These are phyloP conservation scores for Cercospora sp. DNA, from an alignment of 2,329 filamentous ascomycete genomes.

Conservation along the genomic window DNA sequence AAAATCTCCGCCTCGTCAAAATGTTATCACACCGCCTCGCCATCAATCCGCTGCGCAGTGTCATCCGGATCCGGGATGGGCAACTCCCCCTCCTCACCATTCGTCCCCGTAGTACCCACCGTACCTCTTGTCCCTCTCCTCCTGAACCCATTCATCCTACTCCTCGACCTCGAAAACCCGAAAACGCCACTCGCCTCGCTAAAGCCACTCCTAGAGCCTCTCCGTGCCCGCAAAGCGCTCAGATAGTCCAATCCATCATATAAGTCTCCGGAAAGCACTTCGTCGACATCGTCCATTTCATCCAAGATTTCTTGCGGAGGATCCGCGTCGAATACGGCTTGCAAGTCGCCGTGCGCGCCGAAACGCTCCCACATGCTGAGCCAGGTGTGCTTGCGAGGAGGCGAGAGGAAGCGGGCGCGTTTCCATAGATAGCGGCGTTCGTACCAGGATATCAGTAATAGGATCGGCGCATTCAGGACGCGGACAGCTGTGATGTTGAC, in stretches of 20 bases:
- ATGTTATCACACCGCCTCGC: not conserved
- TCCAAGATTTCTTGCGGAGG: conserved; percentile 59
- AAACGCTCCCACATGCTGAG: conserved; percentile 65
- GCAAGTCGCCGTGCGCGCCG: conserved; percentile 69
- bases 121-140: conserved; percentile 7
- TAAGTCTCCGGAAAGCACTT: conserved; percentile 47
- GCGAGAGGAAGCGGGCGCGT: conserved; percentile 36
- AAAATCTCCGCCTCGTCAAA: not conserved
- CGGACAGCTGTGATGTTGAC: conserved; percentile 78
- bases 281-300: conserved; percentile 52
- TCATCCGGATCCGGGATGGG: conserved; percentile 16
- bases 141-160: conserved; percentile 25
- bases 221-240: conserved; percentile 30
- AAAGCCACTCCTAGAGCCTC: conserved; percentile 32
- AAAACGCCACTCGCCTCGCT: conserved; percentile 31
- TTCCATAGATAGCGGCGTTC: conserved; percentile 71
- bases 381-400: conserved; percentile 44
- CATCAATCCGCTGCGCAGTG: conserved; percentile 9
- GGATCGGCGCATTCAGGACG: conserved; percentile 70
- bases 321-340: conserved; percentile 70
- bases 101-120: not conserved
- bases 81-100: conserved; percentile 1
- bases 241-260: conserved; percentile 39
- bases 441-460: conserved; percentile 68
- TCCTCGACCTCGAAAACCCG: conserved; percentile 19